A percentile compares a stretch with the other conserved stretches of the same genome.
These are phyloP conservation scores for Tricladium varicosporioides DNA, from an alignment of 2,329 filamentous ascomycete genomes.

Conservation along the genomic window DNA sequence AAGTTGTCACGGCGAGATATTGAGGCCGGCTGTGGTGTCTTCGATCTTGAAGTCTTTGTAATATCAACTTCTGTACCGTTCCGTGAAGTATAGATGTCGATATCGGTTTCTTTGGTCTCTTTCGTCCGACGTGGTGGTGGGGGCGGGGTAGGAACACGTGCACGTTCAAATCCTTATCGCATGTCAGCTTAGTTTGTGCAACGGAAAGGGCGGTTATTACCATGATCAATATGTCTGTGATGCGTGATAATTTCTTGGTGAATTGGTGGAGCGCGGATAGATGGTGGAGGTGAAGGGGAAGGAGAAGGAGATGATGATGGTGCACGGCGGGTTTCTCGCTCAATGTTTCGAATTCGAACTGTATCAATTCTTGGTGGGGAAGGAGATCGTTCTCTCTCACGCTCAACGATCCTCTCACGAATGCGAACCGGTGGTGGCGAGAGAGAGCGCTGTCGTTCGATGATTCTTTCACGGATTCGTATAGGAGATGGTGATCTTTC, in stretches of 20 bases:
- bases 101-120: conserved; percentile 49
- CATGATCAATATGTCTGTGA: conserved; percentile 84
- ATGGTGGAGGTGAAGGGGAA: conserved; percentile 36
- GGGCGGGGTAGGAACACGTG: conserved; percentile 24
- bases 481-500: conserved; percentile 30
- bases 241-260: conserved; percentile 82
- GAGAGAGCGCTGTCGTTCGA: conserved; percentile 11
- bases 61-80: conserved; percentile 59
- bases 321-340: conserved; percentile 18
- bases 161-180: conserved; percentile 31
- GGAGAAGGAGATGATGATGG: conserved; percentile 28
- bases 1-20: conserved; percentile 39
- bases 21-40: conserved; percentile 19
- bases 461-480: conserved; percentile 16
- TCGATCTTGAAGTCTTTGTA: conserved; percentile 22
- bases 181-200: conserved; percentile 14
- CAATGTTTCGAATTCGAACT: conserved; percentile 30
- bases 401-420: conserved; percentile 30
- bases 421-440: conserved; percentile 17
- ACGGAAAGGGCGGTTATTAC: conserved; percentile 45
- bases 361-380: conserved; percentile 29
- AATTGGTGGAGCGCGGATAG: conserved; percentile 72
- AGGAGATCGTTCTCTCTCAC: conserved; percentile 28
- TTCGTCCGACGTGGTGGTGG: conserved; percentile 30
- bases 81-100: conserved; percentile 57